A percentile compares a stretch with the other conserved stretches of the same genome.
These are phyloP conservation scores for Saturnispora gosingensis DNA, from an alignment of 805 yeast species.

Conservation along the genomic window DNA sequence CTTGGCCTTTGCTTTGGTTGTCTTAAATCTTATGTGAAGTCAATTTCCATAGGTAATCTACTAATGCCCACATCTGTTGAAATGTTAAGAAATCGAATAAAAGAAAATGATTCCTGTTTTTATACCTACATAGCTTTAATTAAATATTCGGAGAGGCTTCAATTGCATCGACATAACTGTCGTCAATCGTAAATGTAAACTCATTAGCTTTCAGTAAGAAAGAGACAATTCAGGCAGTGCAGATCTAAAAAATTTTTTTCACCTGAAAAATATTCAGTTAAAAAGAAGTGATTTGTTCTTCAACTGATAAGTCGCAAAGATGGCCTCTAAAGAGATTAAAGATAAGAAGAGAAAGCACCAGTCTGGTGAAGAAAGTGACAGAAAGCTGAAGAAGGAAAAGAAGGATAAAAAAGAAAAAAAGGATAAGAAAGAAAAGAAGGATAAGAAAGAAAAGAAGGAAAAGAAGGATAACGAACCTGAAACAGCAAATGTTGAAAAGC, in stretches of 20 bases:
- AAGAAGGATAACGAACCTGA: conserved; percentile 18
- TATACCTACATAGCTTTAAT: neutral
- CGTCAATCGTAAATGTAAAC: neutral
- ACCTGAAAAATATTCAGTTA: neutral
- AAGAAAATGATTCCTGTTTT: neutral
- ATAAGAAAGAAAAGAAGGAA: conserved; percentile 21
- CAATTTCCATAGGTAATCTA: neutral
- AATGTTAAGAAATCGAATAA: neutral
- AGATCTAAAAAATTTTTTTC: neutral
- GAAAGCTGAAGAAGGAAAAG: conserved; percentile 26
- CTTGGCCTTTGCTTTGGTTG: neutral
- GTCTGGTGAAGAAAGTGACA: conserved; percentile 17
- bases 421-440: conserved; percentile 31
- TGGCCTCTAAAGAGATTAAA: conserved; percentile 22
- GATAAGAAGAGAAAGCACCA: conserved; percentile 22
- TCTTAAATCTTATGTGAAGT: neutral
- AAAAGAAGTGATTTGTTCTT: neutral
- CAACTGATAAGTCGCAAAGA: conserved; percentile 9
- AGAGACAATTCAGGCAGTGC: neutral
- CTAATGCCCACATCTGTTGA: neutral
- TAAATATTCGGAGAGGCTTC: neutral
- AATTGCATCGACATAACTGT: neutral
- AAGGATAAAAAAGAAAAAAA: conserved; percentile 30
- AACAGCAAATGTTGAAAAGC: conserved; percentile 1
- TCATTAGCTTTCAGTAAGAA: neutral